Conservation (phyloP, 129 eudicot genomes). For the Centaurea solstitialis region DNA sequence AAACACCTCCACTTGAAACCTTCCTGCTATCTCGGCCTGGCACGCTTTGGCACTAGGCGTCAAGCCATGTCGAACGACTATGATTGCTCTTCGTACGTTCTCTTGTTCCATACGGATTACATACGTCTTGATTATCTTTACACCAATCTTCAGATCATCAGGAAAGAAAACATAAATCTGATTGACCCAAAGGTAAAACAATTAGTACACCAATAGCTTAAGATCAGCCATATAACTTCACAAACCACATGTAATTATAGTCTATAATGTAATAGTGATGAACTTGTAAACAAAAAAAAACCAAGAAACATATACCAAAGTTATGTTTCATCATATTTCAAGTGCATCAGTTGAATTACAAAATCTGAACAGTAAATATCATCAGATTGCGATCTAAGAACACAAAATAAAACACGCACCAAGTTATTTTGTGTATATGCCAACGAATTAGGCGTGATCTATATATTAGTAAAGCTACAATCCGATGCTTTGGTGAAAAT, state of each 20-base stretch:
- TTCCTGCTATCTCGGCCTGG: conserved; percentile 34
- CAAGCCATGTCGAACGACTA: conserved; percentile 30
- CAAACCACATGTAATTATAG: background rate
- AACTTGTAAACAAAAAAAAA: background rate
- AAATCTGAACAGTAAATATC: background rate
- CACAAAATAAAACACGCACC: background rate
- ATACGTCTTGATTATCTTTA: conserved; percentile 26
- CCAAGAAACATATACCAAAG: background rate
- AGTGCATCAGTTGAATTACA: background rate
- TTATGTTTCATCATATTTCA: background rate
- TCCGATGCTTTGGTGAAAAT: background rate
- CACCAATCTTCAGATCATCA: conserved; percentile 40
- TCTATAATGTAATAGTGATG: background rate
- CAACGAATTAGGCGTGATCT: background rate
- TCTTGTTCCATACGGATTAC: conserved; percentile 30
- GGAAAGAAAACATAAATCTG: conserved; percentile 45
- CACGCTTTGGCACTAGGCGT: conserved; percentile 34
- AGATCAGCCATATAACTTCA: conserved; percentile 8
- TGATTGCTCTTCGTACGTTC: conserved; percentile 34
- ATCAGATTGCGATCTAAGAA: background rate
- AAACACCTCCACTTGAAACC: conserved; percentile 32
- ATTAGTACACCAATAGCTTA: conserved; percentile 6
- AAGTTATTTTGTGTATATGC: background rate
- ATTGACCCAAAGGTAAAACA: background rate
- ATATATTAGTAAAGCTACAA: background rate